Evolutionary conservation across 805 yeast genomes (phyloP).

Genomic region (Kodamaea sagamina): DNA sequence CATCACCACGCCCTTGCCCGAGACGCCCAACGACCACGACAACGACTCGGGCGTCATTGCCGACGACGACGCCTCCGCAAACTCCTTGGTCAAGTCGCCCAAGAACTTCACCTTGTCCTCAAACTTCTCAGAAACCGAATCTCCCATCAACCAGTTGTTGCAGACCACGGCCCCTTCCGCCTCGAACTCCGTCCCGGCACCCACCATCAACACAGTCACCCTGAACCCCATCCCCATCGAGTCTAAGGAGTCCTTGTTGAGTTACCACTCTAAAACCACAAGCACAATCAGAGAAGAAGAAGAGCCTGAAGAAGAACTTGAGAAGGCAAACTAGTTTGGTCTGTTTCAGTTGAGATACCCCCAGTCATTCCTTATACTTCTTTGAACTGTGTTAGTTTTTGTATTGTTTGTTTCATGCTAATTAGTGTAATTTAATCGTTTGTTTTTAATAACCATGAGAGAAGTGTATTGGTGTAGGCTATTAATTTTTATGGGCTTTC

Average conservation of each 20-base stretch:
- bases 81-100: constrained; percentile 41
- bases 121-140: constrained; percentile 35
- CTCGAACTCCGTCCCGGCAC: constrained; percentile 6
- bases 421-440: constrained; percentile 3
- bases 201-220: constrained; percentile 5
- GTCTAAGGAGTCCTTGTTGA: constrained; percentile 8
- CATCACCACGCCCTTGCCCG: constrained; percentile 15
- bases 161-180: constrained; percentile 19
- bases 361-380: constrained; percentile 6
- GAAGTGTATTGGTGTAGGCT: too few species aligned
- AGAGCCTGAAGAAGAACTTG: constrained; percentile 31
- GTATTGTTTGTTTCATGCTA: constrained; percentile 6
- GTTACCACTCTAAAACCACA: constrained; percentile 19
- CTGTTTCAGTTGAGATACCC: constrained; percentile 9
- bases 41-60: constrained; percentile 19
- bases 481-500: too few species aligned
- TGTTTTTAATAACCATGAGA: neutral
- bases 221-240: constrained; percentile 8
- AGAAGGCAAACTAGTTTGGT: constrained; percentile 10
- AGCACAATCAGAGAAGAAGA: constrained; percentile 44
- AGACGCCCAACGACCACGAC: constrained; percentile 11
- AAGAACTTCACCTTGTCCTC: constrained; percentile 39
- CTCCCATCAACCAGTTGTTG: constrained; percentile 39
- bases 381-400: constrained; percentile 10
- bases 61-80: constrained; percentile 19